Conservation (phyloP, 1,284 basidiomycete genomes). For the Fomitiporia mediterranea region DNA sequence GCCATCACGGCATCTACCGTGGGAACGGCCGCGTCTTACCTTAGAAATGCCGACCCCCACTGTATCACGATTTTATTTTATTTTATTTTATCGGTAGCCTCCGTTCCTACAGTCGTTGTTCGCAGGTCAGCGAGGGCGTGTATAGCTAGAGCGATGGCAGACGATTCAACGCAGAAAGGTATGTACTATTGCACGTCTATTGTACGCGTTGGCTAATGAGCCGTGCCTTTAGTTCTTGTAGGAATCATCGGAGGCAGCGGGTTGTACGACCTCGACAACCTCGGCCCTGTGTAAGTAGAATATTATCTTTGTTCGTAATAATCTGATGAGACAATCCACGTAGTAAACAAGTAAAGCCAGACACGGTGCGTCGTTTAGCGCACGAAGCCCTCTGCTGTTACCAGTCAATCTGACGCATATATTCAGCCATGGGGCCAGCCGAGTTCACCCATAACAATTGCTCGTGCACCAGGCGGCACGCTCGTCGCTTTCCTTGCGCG, state of each 20-base stretch:
- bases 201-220: neutral
- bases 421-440: constrained; percentile 89
- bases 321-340: neutral
- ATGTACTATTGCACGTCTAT: neutral
- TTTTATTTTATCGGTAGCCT: too few relatives aligned
- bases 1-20: too few relatives aligned
- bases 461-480: constrained; percentile 71
- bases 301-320: neutral
- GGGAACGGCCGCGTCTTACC: too few relatives aligned
- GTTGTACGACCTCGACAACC: constrained; percentile 85
- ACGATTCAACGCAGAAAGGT: constrained; percentile 9
- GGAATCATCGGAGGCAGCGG: constrained; percentile 86
- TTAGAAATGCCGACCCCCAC: too few relatives aligned
- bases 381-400: neutral
- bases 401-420: constrained; percentile 6
- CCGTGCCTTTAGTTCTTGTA: constrained; percentile 51
- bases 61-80: too few relatives aligned
- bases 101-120: too few relatives aligned
- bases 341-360: constrained; percentile 66
- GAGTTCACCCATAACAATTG: constrained; percentile 89
- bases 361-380: constrained; percentile 52
- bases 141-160: neutral
- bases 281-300: constrained; percentile 69
- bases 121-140: neutral
- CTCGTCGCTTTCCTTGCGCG: constrained; percentile 90